Evolutionary conservation across 2,329 filamentous ascomycete genomes (phyloP), one percentile per base, ranked within the genome.

Genomic region (Blastomyces emzantsi): DNA sequence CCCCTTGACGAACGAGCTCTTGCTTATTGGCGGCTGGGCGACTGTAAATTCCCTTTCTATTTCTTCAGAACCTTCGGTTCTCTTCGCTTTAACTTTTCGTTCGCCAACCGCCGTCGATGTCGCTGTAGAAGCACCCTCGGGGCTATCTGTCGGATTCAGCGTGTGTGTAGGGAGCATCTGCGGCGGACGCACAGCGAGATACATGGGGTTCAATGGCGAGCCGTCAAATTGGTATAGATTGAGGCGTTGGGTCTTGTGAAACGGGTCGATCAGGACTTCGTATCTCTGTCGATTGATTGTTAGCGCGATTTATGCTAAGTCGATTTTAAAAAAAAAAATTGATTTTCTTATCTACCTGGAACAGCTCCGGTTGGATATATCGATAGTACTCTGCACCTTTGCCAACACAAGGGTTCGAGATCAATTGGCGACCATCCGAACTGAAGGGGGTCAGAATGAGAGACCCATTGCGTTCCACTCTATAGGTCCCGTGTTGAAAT

Each of bases 101-200:
- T n/a, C 30, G 1, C 61, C 30, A 30, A 11, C 13, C 49, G 49
- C 49, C 15, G 22, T 51, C 22, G 49, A 17, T 39, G 2, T 43
- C 13, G 49, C 25, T 28, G 5, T 43, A 11, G 17, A 33, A 36
- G 73, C 77, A n/a, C 74, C 70, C 2, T 76, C 73, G 1, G 77
- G 69, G 7, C 71, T 73, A 13, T 73, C 68, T 1, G 75, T 77
- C 0, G 86, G 84, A 70, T 89, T 86, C 65, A 90, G 77, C 0
- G 85, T 88, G 13, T 80, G 79, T 2, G 87, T 89, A 1, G 87
- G 87, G 6, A 90, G 82, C 86, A 90, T 90, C 70, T 86, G 76
- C 0, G 87, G 87, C 5, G 86, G 83, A 15, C 75, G 80, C 71
- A 82, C 85, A 66, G 81, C 82, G 56, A 88, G 80, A 73, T 87